Percentiles rank a stretch among this genome's conserved stretches.
Evolutionary conservation across 164 flowering plant genomes (phyloP).

Genomic region (Aristolochia californica): DNA sequence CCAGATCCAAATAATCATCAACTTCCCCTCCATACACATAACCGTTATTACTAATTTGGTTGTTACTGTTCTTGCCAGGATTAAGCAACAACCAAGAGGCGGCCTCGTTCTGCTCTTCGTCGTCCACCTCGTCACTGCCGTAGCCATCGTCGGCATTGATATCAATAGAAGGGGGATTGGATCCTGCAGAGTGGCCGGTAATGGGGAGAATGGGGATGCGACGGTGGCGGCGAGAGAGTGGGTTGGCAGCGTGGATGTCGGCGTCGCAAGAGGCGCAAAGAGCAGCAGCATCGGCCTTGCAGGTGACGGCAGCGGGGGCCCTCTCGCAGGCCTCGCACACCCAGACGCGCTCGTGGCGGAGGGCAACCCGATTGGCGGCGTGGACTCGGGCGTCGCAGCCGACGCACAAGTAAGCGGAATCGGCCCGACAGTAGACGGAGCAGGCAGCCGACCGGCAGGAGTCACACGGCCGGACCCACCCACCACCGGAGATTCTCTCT

Average conservation of each 20-base stretch:
- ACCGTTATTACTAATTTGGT: constrained; percentile 21
- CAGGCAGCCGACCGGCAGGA: constrained; percentile 47
- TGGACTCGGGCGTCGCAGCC: constrained; percentile 61
- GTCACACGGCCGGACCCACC: constrained; percentile 47
- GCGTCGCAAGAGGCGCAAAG: constrained; percentile 71
- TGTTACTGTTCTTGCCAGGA: constrained; percentile 26
- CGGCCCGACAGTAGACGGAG: constrained; percentile 58
- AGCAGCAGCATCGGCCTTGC: constrained; percentile 85
- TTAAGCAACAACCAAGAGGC: constrained; percentile 67
- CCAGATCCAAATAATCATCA: constrained; percentile 66
- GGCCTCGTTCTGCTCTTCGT: constrained; percentile 46
- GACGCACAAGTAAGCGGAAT: constrained; percentile 54
- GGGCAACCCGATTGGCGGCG: constrained; percentile 11
- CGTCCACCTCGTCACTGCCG: constrained; percentile 32
- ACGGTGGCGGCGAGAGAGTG: constrained; percentile 75
- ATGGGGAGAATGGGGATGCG: constrained; percentile 28
- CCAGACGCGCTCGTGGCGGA: constrained; percentile 31
- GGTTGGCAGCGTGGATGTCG: constrained; percentile 78
- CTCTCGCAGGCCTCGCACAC: constrained; percentile 76
- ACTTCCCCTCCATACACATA: constrained; percentile 38
- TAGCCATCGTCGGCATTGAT: background rate
- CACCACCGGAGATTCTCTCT: background rate
- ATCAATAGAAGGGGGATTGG: constrained; percentile 1
- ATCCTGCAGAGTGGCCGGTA: constrained; percentile 21
- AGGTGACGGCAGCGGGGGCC: constrained; percentile 65